Base-by-base conservation (phyloP, 495 filamentous ascomycete species). In the Trichodelitschia bisporula region DNA sequence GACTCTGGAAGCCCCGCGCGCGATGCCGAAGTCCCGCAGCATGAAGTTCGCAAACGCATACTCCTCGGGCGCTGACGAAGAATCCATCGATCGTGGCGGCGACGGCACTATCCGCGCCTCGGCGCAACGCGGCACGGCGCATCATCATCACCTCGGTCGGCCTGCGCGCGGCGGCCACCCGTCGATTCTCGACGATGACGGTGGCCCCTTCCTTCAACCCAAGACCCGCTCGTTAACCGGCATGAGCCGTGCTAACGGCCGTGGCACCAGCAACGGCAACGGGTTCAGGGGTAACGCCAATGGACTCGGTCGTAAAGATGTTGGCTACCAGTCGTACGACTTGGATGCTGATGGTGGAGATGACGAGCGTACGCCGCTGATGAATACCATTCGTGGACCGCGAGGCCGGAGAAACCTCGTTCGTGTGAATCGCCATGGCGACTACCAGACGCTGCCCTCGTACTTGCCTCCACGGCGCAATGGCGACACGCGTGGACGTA, bases 21-120 rank as follows among this genome's bases (percentile, higher is more conserved):
- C n/a, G n/a, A n/a, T n/a, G n/a, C n/a, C n/a, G n/a, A n/a, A n/a
- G n/a, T n/a, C 92, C 56, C 77, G 77, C 49, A 90, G 75, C 51
- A 95, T 95, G 86, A 95, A 97, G 43, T 95, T 95, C 42, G 74
- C 77, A n/a, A 89, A 77, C 49, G 61, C 56, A 35, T 59, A 51
- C 39, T 62, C 53, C 39, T 63, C 54, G 32, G 58, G 61, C 23
- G 72, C 78, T 30, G 62, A 60, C 19, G 58, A 67, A 9, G 48
- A 41, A 26, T 23, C 11, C 4, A 20, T 4, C 17, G 43, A 44
- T 14, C n/a, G n/a, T n/a, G 28, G 33, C 20, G 20, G 20, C 1
- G 39, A 47, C 4, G 41, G 37, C 15, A 46, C 43, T 3, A 18
- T 41, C 45, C n/a, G 12, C 40, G 41, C 10, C 19, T 31, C n/a